Evolutionary conservation across 1,284 basidiomycete genomes (phyloP).

Genomic region (Pyrrhoderma lamaoense): DNA sequence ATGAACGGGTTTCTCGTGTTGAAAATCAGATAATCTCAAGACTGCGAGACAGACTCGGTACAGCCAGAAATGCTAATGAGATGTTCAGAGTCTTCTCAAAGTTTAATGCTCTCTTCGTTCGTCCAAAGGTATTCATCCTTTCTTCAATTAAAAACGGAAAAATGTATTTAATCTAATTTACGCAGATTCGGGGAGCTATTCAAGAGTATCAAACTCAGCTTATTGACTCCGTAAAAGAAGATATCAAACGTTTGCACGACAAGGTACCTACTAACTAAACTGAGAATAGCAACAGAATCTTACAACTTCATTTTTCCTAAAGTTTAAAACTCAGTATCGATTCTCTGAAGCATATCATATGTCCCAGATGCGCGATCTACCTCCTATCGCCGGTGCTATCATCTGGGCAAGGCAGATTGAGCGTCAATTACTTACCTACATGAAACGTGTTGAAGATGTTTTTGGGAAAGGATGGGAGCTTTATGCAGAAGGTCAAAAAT

Average conservation of each 20-base stretch:
- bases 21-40: conserved; percentile 98
- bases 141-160: too few relatives aligned
- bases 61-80: conserved; percentile 94
- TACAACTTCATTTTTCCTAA: conserved; percentile 14
- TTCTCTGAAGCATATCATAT: conserved; percentile 96
- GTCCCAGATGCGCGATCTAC: conserved; percentile 96
- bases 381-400: conserved; percentile 94
- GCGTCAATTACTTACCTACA: conserved; percentile 91
- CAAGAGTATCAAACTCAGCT: conserved; percentile 98
- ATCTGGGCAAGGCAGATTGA: conserved; percentile 99
- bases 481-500: conserved; percentile 97
- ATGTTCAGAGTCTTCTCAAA: conserved; percentile 99
- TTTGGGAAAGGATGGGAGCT: conserved; percentile 98
- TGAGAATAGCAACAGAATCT: background rate
- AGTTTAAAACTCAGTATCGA: conserved; percentile 93
- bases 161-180: background rate
- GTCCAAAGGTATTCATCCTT: conserved; percentile 71
- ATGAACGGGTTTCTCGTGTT: conserved; percentile 93
- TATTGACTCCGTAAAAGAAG: conserved; percentile 96
- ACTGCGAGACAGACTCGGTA: conserved; percentile 87
- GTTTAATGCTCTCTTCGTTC: conserved; percentile 95
- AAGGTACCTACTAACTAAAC: conserved; percentile 44
- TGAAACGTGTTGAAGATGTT: conserved; percentile 99
- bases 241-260: conserved; percentile 92
- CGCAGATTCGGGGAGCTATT: conserved; percentile 88